A percentile compares a stretch with the other conserved stretches of the same genome.
Evolutionary conservation across 106 monocot species (phyloP).

Genomic region (Agapanthus africanus): DNA sequence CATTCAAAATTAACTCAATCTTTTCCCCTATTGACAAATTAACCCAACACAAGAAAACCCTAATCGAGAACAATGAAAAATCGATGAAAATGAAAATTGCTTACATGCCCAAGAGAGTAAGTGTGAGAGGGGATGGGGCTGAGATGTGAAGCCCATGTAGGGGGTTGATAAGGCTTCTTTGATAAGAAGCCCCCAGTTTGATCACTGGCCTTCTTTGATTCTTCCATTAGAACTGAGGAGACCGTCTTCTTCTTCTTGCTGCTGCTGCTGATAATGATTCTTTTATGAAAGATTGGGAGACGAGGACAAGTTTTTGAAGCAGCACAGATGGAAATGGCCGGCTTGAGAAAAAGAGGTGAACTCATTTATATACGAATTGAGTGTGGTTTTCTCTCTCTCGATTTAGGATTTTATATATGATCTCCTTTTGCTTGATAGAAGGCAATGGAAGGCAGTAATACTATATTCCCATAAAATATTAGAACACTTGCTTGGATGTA

Average conservation of each 20-base stretch:
- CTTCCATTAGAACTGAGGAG: slow-evolving; percentile 17
- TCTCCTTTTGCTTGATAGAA: no score
- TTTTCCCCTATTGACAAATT: background rate
- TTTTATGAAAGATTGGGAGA: background rate
- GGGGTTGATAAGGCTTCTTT: slow-evolving; percentile 15
- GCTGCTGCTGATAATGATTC: background rate
- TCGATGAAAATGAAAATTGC: background rate
- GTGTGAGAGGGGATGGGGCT: slow-evolving; percentile 16
- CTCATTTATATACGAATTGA: slow-evolving; percentile 9
- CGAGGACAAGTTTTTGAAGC: background rate
- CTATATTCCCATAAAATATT: no score
- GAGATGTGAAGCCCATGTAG: slow-evolving; percentile 23
- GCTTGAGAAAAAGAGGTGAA: slow-evolving; percentile 4
- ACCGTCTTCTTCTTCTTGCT: background rate
- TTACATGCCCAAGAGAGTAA: slow-evolving; percentile 22
- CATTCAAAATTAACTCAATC: background rate
- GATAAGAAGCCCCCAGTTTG: slow-evolving; percentile 16
- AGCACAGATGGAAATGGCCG: background rate
- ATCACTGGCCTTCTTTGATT: slow-evolving; percentile 4
- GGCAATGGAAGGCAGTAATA: no score
- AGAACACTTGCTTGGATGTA: no score
- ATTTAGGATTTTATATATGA: no score
- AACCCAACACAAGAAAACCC: background rate
- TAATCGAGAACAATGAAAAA: background rate
- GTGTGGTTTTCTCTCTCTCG: no score